Conservation (phyloP, 768 basidiomycete genomes). For the Omphalotus guepiniiformis region DNA sequence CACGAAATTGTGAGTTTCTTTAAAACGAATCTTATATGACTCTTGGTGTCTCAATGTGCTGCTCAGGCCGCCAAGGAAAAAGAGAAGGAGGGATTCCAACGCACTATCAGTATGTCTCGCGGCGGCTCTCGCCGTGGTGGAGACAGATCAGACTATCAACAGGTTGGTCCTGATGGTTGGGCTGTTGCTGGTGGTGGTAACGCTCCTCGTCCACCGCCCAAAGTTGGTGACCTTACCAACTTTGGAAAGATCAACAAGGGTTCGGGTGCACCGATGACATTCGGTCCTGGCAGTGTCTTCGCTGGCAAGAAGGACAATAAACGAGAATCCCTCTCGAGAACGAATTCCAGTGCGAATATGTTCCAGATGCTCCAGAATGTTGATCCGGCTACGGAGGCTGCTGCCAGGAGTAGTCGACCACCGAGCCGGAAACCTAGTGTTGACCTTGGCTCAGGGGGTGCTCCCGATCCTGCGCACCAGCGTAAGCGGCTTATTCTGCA, state of each 20-base stretch:
- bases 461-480: constrained; percentile 45
- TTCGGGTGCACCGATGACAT: constrained; percentile 60
- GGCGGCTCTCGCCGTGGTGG: constrained; percentile 87
- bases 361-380: constrained; percentile 76
- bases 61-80: constrained; percentile 79
- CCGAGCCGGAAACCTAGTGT: constrained; percentile 48
- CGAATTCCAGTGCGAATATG: constrained; percentile 81
- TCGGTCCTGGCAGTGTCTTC: constrained; percentile 86
- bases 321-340: constrained; percentile 72
- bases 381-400: constrained; percentile 50
- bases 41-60: constrained; percentile 5
- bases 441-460: constrained; percentile 35
- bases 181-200: constrained; percentile 55
- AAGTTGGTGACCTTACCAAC: constrained; percentile 81
- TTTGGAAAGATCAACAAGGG: constrained; percentile 86
- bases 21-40: constrained; percentile 1
- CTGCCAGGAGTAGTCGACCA: constrained; percentile 46
- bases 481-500: constrained; percentile 71
- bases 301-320: constrained; percentile 59
- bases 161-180: constrained; percentile 84
- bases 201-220: constrained; percentile 54
- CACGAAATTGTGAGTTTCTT: constrained; percentile 69
- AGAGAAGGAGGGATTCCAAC: constrained; percentile 56
- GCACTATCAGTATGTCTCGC: constrained; percentile 78
- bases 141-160: constrained; percentile 52